Conservation (phyloP, 108 stramenopile species). For the Nitzschia palea region DNA sequence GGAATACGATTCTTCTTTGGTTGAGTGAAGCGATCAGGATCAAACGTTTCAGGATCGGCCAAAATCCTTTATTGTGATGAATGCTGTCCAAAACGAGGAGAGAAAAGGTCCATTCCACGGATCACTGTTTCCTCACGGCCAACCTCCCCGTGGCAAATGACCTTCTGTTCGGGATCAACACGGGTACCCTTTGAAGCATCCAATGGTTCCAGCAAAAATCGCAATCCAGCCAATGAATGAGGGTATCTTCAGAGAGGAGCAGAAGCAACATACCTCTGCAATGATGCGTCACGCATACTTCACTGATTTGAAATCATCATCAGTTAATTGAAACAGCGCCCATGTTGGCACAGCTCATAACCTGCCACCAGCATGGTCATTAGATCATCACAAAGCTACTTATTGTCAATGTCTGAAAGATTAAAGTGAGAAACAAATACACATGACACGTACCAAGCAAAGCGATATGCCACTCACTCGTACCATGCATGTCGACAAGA, state of each 20-base stretch:
- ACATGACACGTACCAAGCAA: background rate
- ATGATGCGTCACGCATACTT: slow-evolving; percentile 81
- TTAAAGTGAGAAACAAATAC: background rate
- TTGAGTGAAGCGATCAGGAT: slow-evolving; percentile 88
- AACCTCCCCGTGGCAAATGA: slow-evolving; percentile 77
- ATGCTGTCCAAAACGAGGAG: slow-evolving; percentile 92
- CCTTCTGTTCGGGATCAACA: slow-evolving; percentile 89
- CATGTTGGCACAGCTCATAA: slow-evolving; percentile 96
- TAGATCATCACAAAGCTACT: slow-evolving; percentile 24
- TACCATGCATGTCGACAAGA: slow-evolving; percentile 94
- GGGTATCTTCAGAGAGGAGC: too few species aligned
- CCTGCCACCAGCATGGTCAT: slow-evolving; percentile 99
- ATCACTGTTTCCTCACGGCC: slow-evolving; percentile 81
- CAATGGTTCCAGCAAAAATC: background rate
- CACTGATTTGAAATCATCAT: slow-evolving; percentile 82
- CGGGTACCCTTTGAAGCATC: slow-evolving; percentile 90
- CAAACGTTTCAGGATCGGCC: slow-evolving; percentile 88
- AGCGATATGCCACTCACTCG: slow-evolving; percentile 89
- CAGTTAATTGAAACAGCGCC: slow-evolving; percentile 92
- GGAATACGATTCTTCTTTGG: slow-evolving; percentile 82
- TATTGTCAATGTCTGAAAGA: background rate
- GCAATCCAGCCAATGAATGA: background rate
- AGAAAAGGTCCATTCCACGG: slow-evolving; percentile 95
- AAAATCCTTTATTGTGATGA: slow-evolving; percentile 88
- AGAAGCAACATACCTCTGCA: slow-evolving; percentile 61